phyloP scores from a whole-genome alignment of 129 eudicot genomes.

The Artemisia argyi region DNA sequence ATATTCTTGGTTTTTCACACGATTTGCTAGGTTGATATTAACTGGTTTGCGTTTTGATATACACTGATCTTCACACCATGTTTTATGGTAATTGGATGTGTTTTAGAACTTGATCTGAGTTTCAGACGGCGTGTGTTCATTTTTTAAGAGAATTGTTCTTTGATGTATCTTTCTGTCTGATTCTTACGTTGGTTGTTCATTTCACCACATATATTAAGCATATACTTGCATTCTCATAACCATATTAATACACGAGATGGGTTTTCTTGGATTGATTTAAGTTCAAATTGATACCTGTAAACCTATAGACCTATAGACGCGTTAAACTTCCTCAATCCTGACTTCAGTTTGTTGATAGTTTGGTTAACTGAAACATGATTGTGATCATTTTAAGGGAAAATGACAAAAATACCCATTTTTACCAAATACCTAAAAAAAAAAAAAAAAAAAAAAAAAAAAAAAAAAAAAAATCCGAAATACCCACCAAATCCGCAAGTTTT shows the following conservation, averaged over 20 bases:
- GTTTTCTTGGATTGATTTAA: background rate
- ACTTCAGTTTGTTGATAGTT: background rate
- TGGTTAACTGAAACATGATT: slow-evolving; percentile 3
- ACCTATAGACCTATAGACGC: background rate
- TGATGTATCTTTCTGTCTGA: slow-evolving; percentile 16
- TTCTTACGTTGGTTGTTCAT: slow-evolving; percentile 22
- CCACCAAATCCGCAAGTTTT: too few relatives aligned
- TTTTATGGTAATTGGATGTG: slow-evolving; percentile 31
- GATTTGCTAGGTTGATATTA: slow-evolving; percentile 24
- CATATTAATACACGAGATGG: slow-evolving; percentile 2
- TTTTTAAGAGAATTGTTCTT: slow-evolving; percentile 8
- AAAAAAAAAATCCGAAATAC: too few relatives aligned
- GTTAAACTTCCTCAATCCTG: background rate
- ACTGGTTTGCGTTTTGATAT: slow-evolving; percentile 29
- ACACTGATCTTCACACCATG: slow-evolving; percentile 16
- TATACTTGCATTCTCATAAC: background rate
- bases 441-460: too few relatives aligned
- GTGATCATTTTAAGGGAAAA: background rate
- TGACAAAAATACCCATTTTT: background rate
- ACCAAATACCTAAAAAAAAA: too few relatives aligned
- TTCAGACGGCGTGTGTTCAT: background rate
- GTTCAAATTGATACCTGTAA: background rate
- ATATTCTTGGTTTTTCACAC: slow-evolving; percentile 22
- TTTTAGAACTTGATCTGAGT: slow-evolving; percentile 23
- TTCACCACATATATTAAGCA: slow-evolving; percentile 4